phyloP scores from a whole-genome alignment of 257 asterid genomes.

The Nicotiana otophora region DNA sequence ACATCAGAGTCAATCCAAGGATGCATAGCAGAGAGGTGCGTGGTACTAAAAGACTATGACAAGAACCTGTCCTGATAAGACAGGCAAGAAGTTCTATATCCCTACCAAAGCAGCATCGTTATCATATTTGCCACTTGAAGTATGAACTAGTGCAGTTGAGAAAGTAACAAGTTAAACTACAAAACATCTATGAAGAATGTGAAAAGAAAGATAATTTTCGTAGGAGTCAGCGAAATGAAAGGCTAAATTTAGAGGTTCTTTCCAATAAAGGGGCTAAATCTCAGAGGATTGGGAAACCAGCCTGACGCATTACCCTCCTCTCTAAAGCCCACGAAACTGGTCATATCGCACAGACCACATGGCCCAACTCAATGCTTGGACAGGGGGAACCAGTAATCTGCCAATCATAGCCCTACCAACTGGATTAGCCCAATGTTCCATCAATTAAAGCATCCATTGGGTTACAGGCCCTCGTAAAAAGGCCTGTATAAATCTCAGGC shows the following conservation, averaged over 20 bases:
- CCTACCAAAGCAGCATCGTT: background rate
- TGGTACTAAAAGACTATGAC: background rate
- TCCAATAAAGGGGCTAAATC: background rate
- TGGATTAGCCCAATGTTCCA: background rate
- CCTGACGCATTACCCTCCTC: background rate
- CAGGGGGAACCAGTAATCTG: background rate
- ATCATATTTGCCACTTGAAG: background rate
- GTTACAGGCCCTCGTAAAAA: background rate
- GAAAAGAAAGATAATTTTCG: background rate
- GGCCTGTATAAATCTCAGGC: background rate
- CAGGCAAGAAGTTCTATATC: background rate
- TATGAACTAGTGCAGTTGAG: background rate
- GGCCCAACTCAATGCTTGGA: background rate
- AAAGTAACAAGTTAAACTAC: background rate
- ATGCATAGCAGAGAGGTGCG: background rate
- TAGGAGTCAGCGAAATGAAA: background rate
- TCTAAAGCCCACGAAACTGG: background rate
- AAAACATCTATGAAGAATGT: background rate
- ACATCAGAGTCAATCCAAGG: background rate
- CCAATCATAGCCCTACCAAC: constrained; percentile 2
- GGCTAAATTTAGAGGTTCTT: background rate
- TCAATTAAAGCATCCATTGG: background rate
- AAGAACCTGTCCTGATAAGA: background rate
- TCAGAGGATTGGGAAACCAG: background rate
- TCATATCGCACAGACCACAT: background rate